Evolutionary conservation across 2,329 filamentous ascomycete genomes (phyloP), one percentile per base, ranked within the genome.

Genomic region (Dothistroma septosporum): DNA sequence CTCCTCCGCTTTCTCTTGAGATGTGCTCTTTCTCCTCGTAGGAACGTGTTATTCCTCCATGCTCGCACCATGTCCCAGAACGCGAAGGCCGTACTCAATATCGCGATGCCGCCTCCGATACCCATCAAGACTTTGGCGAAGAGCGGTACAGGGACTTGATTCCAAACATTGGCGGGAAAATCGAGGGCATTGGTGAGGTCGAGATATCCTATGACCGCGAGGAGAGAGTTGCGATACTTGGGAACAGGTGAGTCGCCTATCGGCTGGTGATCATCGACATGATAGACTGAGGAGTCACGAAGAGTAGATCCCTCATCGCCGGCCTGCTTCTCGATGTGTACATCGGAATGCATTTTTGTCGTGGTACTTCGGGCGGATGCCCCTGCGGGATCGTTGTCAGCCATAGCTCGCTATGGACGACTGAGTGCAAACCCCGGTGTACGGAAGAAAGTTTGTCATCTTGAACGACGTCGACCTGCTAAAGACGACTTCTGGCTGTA

Each of bases 161-260:
- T 85, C 80, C 81, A 85, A 1, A 85, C 77, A 58, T 85, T 85
- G 58, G 83, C 83, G 0, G 82, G 81, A 58, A 85, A 85, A 64
- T 85, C 83, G 1, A 78, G 77, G 0, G 81, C 81, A 66, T 85
- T 85, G 57, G 80, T 80, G 1, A 84, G 74, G 61, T 85, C 83
- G 19, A 85, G 77, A 53, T 80, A 80, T 0, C 81, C 83, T 1
- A 83, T 75, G 12, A 74, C 69, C 0, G 69, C 66, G 9, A 78
- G 71, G 2, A 79, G 70, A 57, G 62, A 74, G 72, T 65, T 76
- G 60, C 78, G 22, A 28, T 63, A 64, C 14, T 31, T 49, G 5
- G 9, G 19, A 10, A 22, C 9, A 10, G 46, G 11, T 16, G 7
- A 14, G 37, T 41, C 4, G 4, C n/a, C 37, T 14, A 8, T 44